phyloP scores from a whole-genome alignment of 176 grass and related monocot genomes.

The Hsuehochloa calcarea region DNA sequence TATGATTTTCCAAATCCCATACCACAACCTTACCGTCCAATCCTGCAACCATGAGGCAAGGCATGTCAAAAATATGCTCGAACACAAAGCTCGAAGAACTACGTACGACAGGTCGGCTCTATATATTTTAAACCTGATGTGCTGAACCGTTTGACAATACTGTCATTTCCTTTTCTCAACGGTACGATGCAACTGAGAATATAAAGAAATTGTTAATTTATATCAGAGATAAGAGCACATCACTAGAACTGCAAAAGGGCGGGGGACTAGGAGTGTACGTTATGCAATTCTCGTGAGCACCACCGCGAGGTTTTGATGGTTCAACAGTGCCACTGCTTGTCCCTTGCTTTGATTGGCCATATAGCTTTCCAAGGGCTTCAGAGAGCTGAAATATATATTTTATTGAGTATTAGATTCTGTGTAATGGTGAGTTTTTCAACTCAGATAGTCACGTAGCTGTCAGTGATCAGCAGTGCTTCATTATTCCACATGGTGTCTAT shows the following conservation, averaged over 20 bases:
- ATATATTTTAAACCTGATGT: constrained; percentile 69
- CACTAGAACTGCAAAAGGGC: not conserved
- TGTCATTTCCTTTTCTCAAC: constrained; percentile 48
- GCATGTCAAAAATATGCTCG: constrained; percentile 18
- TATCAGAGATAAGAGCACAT: not conserved
- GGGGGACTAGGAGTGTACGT: constrained; percentile 44
- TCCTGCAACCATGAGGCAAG: constrained; percentile 36
- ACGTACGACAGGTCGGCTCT: not conserved
- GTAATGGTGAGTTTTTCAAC: not conserved
- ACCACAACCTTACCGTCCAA: constrained; percentile 94
- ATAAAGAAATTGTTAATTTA: not conserved
- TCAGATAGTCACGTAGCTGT: not conserved
- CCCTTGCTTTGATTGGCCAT: constrained; percentile 84
- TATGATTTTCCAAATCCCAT: constrained; percentile 75
- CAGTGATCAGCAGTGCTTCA: not conserved
- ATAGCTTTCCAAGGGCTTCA: constrained; percentile 96
- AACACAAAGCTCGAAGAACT: not conserved
- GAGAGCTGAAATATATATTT: constrained; percentile 67
- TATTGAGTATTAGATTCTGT: constrained; percentile 1
- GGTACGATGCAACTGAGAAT: constrained; percentile 74
- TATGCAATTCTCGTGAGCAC: constrained; percentile 98
- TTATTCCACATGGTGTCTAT: not conserved
- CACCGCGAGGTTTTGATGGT: constrained; percentile 67
- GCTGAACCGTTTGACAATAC: constrained; percentile 66
- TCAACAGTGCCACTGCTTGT: constrained; percentile 65